phyloP scores from a whole-genome alignment of 2,329 filamentous ascomycete species.

The Fusarium pininemorale region DNA sequence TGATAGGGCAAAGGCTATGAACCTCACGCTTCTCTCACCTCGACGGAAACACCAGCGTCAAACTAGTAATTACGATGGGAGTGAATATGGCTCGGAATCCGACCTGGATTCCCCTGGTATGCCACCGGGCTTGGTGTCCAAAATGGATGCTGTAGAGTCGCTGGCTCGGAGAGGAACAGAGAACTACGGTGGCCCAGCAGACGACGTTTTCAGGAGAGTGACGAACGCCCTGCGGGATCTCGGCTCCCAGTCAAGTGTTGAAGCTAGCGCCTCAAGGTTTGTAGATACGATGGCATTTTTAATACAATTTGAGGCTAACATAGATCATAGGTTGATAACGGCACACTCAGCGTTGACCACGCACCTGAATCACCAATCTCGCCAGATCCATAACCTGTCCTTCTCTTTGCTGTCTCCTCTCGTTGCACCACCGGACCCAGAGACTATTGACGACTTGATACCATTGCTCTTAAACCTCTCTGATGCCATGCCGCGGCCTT shows the following conservation, averaged over 20 bases:
- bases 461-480: slow-evolving; percentile 73
- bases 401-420: slow-evolving; percentile 77
- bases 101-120: slow-evolving; percentile 76
- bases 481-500: slow-evolving; percentile 72
- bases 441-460: slow-evolving; percentile 74
- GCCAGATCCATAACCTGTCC: slow-evolving; percentile 76
- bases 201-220: slow-evolving; percentile 74
- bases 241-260: slow-evolving; percentile 76
- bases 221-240: slow-evolving; percentile 76
- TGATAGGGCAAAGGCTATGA: slow-evolving; percentile 49
- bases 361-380: slow-evolving; percentile 78
- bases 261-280: slow-evolving; percentile 76
- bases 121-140: slow-evolving; percentile 70
- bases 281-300: background rate
- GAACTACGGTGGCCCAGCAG: slow-evolving; percentile 69
- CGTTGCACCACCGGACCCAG: slow-evolving; percentile 67
- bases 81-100: slow-evolving; percentile 77
- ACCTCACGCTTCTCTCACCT: slow-evolving; percentile 56
- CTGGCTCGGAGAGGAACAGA: slow-evolving; percentile 73
- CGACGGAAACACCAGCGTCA: slow-evolving; percentile 60
- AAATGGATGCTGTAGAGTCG: slow-evolving; percentile 77
- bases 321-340: slow-evolving; percentile 71
- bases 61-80: slow-evolving; percentile 73
- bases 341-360: slow-evolving; percentile 79
- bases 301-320: slow-evolving; percentile 22